A percentile compares a stretch with the other conserved stretches of the same genome.
Conservation (phyloP, 2,329 filamentous ascomycete genomes). For the Hymenoscyphus fructigenus region DNA sequence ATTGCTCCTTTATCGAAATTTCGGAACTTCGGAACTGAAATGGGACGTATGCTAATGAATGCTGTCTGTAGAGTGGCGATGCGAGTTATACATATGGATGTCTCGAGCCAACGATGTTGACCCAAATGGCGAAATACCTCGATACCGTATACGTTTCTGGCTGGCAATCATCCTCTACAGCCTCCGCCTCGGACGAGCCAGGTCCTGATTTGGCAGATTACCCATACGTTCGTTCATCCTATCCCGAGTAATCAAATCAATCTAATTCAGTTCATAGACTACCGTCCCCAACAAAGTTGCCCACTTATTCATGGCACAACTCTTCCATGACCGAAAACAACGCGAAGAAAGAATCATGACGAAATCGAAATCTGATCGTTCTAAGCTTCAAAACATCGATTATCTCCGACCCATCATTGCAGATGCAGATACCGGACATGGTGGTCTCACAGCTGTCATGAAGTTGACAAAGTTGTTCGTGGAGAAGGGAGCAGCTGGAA, state of each 20-base stretch:
- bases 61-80: conserved; percentile 63
- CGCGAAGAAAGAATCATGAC: conserved; percentile 84
- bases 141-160: conserved; percentile 99
- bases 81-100: conserved; percentile 96
- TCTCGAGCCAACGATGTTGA: conserved; percentile 96
- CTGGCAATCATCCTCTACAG: conserved; percentile 97
- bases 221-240: conserved; percentile 65
- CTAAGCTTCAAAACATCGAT: conserved; percentile 76
- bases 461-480: conserved; percentile 98
- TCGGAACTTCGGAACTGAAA: neutral
- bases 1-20: neutral
- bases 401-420: conserved; percentile 95
- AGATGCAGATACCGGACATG: conserved; percentile 95
- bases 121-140: conserved; percentile 98
- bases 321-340: conserved; percentile 99
- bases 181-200: conserved; percentile 91
- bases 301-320: conserved; percentile 96
- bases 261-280: conserved; percentile 55
- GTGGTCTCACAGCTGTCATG: conserved; percentile 97
- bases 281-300: conserved; percentile 98
- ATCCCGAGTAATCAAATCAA: conserved; percentile 4
- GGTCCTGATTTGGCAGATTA: conserved; percentile 98
- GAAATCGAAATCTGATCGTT: conserved; percentile 67
- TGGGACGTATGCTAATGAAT: conserved; percentile 21
- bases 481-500: conserved; percentile 93